Evolutionary conservation across 2,329 filamentous ascomycete species (phyloP), one percentile per base, ranked within the genome.

Genomic region (Ophiostoma sp.): DNA sequence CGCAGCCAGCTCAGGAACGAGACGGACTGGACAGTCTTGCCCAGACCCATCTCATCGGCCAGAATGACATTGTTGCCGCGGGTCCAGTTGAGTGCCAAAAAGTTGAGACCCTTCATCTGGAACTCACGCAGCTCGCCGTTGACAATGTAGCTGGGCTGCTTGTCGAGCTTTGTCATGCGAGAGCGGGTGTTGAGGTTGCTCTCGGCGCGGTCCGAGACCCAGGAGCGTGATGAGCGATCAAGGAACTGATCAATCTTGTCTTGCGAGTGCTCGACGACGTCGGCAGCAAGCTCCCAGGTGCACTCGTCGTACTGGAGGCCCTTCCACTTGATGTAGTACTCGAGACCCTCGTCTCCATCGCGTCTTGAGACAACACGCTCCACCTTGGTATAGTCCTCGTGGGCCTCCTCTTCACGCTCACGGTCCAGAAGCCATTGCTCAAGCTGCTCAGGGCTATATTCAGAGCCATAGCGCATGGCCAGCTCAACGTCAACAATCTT

Each of bases 291-390:
- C 78, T 99, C 95, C 96, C 96, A 99, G 1, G 96, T 99, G 80
- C 92, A 97, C 73, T 90, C 89, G 76, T 98, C 94, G 77, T 99
- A 99, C 68, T 90, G 92, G 68, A 98, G 86, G 13, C 92, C 92
- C 80, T 95, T 96, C 93, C 95, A 99, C 81, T 99, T 99, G 79
- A 98, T 90, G 74, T 89, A 92, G 79, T 99, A 99, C 78, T 98
- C 93, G 0, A 87, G 87, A 67, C 89, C 92, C 10, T 91, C 90
- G 17, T 95, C 93, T 33, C 90, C 90, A 71, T 93, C 88, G 73
- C 91, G 89, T 71, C 90, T 87, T 69, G 92, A 91, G 75, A 99
- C 97, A 71, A 99, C 90, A 75, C 95, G 89, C 79, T 99, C 95
- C 41, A 97, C 93, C 75, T 95, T 90, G 73, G 92, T 95, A 79